These are phyloP conservation scores for Medicago ruthenica DNA, from an alignment of 306 rosid genomes.

Conservation along the genomic window DNA sequence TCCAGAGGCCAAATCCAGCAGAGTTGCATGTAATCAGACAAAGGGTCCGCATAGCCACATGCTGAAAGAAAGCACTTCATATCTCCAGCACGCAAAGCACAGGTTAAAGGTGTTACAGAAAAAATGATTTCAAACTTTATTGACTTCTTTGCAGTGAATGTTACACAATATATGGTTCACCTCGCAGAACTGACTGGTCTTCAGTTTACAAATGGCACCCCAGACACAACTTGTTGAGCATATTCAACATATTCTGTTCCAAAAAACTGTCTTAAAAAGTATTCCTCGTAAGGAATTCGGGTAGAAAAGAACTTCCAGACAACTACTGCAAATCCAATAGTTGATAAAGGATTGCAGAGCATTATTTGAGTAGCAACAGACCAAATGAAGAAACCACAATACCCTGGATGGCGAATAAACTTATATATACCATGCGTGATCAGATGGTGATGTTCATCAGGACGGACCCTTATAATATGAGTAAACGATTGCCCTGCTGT, in stretches of 20 bases:
- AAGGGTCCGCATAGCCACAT: constrained; percentile 1
- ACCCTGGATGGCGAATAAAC: constrained; percentile 82
- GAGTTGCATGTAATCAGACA: constrained; percentile 20
- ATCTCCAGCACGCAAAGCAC: constrained; percentile 28
- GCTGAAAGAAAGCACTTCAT: constrained; percentile 26
- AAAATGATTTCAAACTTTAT: constrained; percentile 16
- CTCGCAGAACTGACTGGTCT: constrained; percentile 1
- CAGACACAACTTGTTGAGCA: constrained; percentile 65
- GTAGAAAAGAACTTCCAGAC: constrained; percentile 69
- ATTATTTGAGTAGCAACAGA: constrained; percentile 88
- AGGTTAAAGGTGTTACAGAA: constrained; percentile 1
- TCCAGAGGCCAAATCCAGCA: constrained; percentile 24
- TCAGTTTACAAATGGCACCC: constrained; percentile 81
- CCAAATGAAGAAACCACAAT: constrained; percentile 86
- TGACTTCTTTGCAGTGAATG: constrained; percentile 3
- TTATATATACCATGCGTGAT: constrained; percentile 78
- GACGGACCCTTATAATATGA: constrained; percentile 67
- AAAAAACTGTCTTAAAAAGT: constrained; percentile 73
- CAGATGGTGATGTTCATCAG: constrained; percentile 63
- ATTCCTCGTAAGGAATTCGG: constrained; percentile 82
- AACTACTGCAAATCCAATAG: constrained; percentile 63
- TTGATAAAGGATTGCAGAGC: constrained; percentile 91
- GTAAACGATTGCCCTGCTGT: constrained; percentile 86
- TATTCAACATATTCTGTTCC: constrained; percentile 69
- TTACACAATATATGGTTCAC: constrained; percentile 33